Evolutionary conservation across 306 rosid species (phyloP).

Genomic region (Vigna trinervia): DNA sequence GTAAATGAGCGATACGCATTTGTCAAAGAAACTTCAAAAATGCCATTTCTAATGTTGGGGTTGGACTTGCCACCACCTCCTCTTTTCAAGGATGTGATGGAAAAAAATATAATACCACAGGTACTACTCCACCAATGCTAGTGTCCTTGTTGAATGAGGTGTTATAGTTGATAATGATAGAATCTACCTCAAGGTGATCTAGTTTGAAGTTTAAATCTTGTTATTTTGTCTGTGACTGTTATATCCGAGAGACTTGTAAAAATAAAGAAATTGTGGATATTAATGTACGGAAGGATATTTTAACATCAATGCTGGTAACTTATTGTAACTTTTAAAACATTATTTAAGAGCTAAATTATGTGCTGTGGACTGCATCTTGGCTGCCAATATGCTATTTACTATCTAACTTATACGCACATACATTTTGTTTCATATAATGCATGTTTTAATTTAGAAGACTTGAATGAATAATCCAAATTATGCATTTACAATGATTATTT

Average conservation of each 20-base stretch:
- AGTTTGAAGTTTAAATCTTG: conserved; percentile 26
- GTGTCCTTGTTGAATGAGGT: conserved; percentile 31
- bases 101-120: conserved; percentile 99
- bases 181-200: not conserved
- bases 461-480: not conserved
- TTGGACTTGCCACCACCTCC: conserved; percentile 99
- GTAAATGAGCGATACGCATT: conserved; percentile 53
- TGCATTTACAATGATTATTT: not conserved
- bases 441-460: conserved; percentile 2
- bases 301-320: conserved; percentile 4
- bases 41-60: conserved; percentile 97
- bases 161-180: conserved; percentile 2
- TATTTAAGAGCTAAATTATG: conserved; percentile 17
- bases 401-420: not conserved
- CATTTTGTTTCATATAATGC: not conserved
- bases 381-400: not conserved
- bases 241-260: not conserved
- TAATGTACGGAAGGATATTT: conserved; percentile 2
- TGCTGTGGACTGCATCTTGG: not conserved
- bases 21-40: conserved; percentile 67
- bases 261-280: conserved; percentile 24
- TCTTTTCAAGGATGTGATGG: conserved; percentile 97
- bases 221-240: conserved; percentile 24
- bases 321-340: not conserved
- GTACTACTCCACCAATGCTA: conserved; percentile 47